Conservation (phyloP, 2,329 filamentous ascomycete species). For the Sporothrix curviconia region DNA sequence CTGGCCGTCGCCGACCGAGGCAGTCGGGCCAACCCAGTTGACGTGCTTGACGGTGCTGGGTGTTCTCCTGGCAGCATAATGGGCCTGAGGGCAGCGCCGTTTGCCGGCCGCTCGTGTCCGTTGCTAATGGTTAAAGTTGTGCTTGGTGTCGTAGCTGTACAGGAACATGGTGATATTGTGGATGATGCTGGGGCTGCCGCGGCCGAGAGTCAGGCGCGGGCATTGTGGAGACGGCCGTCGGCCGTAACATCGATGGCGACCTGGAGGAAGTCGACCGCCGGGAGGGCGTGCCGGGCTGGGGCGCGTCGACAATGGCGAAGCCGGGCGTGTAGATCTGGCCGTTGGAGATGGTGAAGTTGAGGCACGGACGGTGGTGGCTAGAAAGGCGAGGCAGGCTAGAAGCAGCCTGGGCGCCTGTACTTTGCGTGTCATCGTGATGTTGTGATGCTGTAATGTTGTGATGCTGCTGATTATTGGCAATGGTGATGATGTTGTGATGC, state of each 20-base stretch:
- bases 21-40: slow-evolving; percentile 68
- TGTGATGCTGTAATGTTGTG: background rate
- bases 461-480: background rate
- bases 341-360: slow-evolving; percentile 52
- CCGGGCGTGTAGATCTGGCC: slow-evolving; percentile 66
- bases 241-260: slow-evolving; percentile 61
- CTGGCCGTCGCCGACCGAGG: slow-evolving; percentile 54
- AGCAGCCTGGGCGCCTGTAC: background rate
- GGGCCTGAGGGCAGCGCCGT: slow-evolving; percentile 52
- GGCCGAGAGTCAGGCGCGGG: slow-evolving; percentile 44
- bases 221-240: slow-evolving; percentile 55
- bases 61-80: slow-evolving; percentile 58
- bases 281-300: slow-evolving; percentile 58
- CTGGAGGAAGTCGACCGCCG: slow-evolving; percentile 55
- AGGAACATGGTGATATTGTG: slow-evolving; percentile 62
- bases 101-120: slow-evolving; percentile 48
- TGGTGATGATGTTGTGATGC: background rate
- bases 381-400: slow-evolving; percentile 22
- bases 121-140: slow-evolving; percentile 66
- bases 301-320: slow-evolving; percentile 59
- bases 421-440: background rate
- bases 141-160: slow-evolving; percentile 54
- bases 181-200: slow-evolving; percentile 50
- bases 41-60: slow-evolving; percentile 68
- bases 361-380: slow-evolving; percentile 26